Conservation (phyloP, 768 basidiomycete species). For the Tylopilus balloui region DNA sequence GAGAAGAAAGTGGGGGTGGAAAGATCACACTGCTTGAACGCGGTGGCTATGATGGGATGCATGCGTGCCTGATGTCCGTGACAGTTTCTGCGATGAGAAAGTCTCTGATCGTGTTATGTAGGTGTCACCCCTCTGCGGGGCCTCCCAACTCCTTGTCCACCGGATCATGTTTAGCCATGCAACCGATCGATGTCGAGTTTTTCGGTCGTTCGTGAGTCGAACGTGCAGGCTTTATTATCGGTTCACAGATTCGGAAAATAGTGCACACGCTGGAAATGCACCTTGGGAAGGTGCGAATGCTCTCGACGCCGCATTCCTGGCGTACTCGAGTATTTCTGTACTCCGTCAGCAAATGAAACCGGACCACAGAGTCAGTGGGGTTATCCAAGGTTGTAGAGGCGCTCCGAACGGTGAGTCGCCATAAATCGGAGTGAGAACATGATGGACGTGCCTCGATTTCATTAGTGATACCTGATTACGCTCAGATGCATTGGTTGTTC, state of each 20-base stretch:
- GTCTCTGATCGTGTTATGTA: conserved; percentile 27
- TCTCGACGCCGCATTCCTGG: conserved; percentile 82
- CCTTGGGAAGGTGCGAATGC: conserved; percentile 89
- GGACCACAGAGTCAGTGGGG: conserved; percentile 72
- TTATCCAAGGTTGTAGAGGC: conserved; percentile 67
- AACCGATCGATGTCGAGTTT: conserved; percentile 64
- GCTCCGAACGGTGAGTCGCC: conserved; percentile 56
- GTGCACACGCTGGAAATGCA: conserved; percentile 74
- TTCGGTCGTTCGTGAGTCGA: conserved; percentile 62
- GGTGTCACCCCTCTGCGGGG: conserved; percentile 73
- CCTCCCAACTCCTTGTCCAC: conserved; percentile 45
- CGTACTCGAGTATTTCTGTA: conserved; percentile 73
- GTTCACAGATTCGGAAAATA: conserved; percentile 26
- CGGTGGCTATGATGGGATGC: conserved; percentile 79
- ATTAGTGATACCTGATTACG: conserved; percentile 79
- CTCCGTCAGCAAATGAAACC: conserved; percentile 87
- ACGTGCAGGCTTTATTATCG: not conserved
- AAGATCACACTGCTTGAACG: conserved; percentile 70
- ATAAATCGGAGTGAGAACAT: not conserved
- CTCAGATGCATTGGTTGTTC: conserved; percentile 67
- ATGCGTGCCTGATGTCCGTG: conserved; percentile 69
- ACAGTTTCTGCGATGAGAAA: conserved; percentile 6
- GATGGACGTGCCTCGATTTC: conserved; percentile 1
- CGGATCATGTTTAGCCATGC: conserved; percentile 58
- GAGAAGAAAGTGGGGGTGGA: conserved; percentile 76